These are phyloP conservation scores for Carex littledalei DNA, from an alignment of 176 grass and related monocot species.

Conservation along the genomic window DNA sequence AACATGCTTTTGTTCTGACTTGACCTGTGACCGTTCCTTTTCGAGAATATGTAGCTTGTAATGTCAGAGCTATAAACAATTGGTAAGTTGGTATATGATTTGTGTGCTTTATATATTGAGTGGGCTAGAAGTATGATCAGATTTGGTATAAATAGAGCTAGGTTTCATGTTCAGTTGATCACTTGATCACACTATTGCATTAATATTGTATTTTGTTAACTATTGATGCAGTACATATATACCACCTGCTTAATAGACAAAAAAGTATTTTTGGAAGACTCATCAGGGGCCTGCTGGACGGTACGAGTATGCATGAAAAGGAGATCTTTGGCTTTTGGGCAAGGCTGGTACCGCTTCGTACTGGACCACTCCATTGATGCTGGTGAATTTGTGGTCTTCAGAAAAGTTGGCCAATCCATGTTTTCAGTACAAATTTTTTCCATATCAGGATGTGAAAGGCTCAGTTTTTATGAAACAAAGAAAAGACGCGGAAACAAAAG, in stretches of 20 bases:
- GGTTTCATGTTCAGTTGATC: not conserved
- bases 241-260: not conserved
- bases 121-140: not conserved
- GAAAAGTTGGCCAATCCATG: slow-evolving; percentile 35
- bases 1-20: not conserved
- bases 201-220: not conserved
- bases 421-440: slow-evolving; percentile 62
- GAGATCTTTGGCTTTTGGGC: too few relatives aligned
- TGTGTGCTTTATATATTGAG: not conserved
- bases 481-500: slow-evolving; percentile 34
- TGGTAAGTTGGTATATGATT: not conserved
- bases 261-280: too few relatives aligned
- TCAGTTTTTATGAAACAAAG: slow-evolving; percentile 40
- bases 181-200: too few relatives aligned
- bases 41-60: not conserved
- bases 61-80: not conserved
- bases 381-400: slow-evolving; percentile 51
- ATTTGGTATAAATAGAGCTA: not conserved
- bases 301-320: too few relatives aligned
- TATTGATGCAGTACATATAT: slow-evolving; percentile 37
- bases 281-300: too few relatives aligned
- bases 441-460: slow-evolving; percentile 36
- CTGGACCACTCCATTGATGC: too few relatives aligned
- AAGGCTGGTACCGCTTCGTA: too few relatives aligned
- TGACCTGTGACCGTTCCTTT: not conserved